Percentiles rank a stretch among this genome's conserved stretches.
Conservation (phyloP, 208 protist species). For the Leishmania gerbilli region DNA sequence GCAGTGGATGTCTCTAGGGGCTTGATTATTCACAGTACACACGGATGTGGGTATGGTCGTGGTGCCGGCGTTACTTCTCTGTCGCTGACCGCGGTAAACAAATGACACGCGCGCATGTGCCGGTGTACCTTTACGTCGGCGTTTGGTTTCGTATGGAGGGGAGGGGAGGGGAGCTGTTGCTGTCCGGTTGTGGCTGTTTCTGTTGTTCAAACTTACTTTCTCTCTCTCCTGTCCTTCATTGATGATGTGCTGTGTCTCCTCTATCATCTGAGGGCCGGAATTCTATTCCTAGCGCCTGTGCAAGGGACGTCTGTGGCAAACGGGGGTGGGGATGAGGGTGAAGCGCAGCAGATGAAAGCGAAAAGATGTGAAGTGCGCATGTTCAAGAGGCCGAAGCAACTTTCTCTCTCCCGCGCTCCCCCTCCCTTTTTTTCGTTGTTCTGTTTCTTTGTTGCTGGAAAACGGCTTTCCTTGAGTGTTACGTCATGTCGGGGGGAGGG, state of each 20-base stretch:
- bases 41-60: not conserved
- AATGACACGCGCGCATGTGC: not conserved
- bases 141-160: not conserved
- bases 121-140: too few species aligned
- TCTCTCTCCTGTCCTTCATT: not conserved
- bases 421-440: too few species aligned
- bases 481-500: too few species aligned
- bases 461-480: not conserved
- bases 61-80: not conserved
- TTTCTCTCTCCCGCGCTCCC: not conserved
- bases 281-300: not conserved
- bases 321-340: too few species aligned
- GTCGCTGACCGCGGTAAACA: not conserved
- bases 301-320: not conserved
- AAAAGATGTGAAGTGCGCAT: not conserved
- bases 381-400: not conserved
- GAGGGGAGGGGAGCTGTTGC: not conserved
- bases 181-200: not conserved
- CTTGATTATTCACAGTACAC: not conserved
- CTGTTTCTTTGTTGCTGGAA: not conserved
- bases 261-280: not conserved
- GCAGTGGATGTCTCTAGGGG: not conserved
- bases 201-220: not conserved
- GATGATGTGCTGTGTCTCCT: not conserved
- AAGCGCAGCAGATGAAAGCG: not conserved